Base-by-base conservation (phyloP, 257 asterid genomes). In the Fraxinus anomala region DNA sequence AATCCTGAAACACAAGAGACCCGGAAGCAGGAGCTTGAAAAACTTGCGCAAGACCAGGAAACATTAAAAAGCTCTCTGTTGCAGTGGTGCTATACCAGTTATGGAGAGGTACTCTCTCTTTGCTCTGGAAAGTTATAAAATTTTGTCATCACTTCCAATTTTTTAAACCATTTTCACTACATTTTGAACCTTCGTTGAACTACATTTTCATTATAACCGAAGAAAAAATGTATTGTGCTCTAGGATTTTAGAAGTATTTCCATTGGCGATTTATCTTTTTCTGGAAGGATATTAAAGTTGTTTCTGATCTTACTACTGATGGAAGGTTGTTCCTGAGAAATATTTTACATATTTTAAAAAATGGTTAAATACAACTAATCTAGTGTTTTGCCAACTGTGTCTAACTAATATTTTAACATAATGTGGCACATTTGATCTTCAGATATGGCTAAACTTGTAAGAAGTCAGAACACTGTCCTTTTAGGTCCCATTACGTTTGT, bases 1-100 rank as follows among this genome's bases (percentile, higher is more conserved):
- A 85, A 87, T 83, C 85, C 89, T 4, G 92, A 88, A 67, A 87
- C 91, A 76, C 96, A 94, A 83, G 97, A 89, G 82, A 81, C 89
- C 34, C 80, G 88, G 82, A 94, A 88, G 73, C 87, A 88, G 59
- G 91, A 88, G 76, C 76, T 83, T 82, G 91, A 85, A 68, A 88
- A 85, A 54, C 84, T 88, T 59, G 68, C 77, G 66, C 91, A 85
- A 80, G 91, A 88, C 74, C 91, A 82, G 76, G 91, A 85, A 77
- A 65, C 89, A 70, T 76, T 85, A 63, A 86, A 82, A 82, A 85
- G 88, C 83, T 83, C 87, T 82, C 88, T 88, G 74, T 80, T 88
- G 51, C 91, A 88, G 33, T 88, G 91, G 89, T 88, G 89, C 80
- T 88, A 85, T 80, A 83, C 91, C 81, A 85, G 91, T 80, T 88